phyloP scores from a whole-genome alignment of 768 basidiomycete species.

The Antrodiella citrinella region DNA sequence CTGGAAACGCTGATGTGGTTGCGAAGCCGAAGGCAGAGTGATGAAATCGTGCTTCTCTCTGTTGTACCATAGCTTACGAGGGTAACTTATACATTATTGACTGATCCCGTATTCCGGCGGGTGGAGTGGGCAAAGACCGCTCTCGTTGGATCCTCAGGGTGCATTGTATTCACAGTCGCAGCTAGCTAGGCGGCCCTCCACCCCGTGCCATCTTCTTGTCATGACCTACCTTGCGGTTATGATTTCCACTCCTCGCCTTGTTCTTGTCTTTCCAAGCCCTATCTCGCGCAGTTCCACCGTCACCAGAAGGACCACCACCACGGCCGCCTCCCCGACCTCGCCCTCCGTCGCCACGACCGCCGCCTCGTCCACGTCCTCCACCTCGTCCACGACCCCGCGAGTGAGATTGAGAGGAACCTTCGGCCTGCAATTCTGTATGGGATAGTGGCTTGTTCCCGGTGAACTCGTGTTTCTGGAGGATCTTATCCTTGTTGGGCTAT shows the following conservation, averaged over 20 bases:
- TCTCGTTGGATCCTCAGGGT: too few species aligned
- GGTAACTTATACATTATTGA: background rate
- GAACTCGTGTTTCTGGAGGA: constrained; percentile 72
- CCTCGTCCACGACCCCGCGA: constrained; percentile 28
- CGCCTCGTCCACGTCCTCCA: constrained; percentile 24
- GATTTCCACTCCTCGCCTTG: constrained; percentile 66
- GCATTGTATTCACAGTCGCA: too few species aligned
- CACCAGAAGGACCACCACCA: constrained; percentile 30
- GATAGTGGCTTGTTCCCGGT: constrained; percentile 42
- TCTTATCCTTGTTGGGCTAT: constrained; percentile 67
- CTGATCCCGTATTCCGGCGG: too few species aligned
- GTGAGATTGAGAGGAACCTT: constrained; percentile 8
- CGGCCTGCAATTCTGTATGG: background rate
- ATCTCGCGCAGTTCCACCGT: constrained; percentile 37
- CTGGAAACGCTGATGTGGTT: background rate
- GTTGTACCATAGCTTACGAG: background rate
- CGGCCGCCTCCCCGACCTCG: constrained; percentile 29
- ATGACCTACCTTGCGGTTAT: constrained; percentile 73
- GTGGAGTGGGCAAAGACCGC: too few species aligned
- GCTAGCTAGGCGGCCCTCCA: constrained; percentile 26
- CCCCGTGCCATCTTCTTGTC: constrained; percentile 81
- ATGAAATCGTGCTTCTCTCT: background rate
- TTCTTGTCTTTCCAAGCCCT: constrained; percentile 72
- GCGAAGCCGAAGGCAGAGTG: background rate
- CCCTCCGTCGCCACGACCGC: constrained; percentile 32